Base-by-base conservation (phyloP, 306 rosid genomes). In the Rosa rugosa region DNA sequence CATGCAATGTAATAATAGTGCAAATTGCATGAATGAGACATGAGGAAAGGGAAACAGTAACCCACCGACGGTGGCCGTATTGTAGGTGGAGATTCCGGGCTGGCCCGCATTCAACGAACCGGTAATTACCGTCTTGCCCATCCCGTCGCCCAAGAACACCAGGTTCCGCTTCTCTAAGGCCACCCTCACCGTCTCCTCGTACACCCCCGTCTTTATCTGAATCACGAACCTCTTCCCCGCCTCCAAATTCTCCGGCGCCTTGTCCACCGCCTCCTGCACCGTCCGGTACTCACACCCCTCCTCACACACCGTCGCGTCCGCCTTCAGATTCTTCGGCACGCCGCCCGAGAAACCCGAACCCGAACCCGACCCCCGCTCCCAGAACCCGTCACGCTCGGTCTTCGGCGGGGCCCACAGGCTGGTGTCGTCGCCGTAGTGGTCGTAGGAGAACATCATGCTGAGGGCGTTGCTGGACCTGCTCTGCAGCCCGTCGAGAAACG, bases 331-430 rank as follows among this genome's bases (percentile, higher is more conserved):
- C 31, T 70, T 0, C 73, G 98, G 98, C 6, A 93, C 49, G 2
- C 91, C 92, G 0, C 80, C 87, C 5, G 9, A 13, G 12, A 44
- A 49, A 0, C 72, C 81, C 10, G 59, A 8, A 0, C 13, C 84
- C 6, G 88, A 69, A 0, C 67, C 67, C 8, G 8, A 7, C 20
- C 77, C 87, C 51, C 83, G 7, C 69, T 80, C 96, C 99, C 99
- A 95, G 81, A 88, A 88, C 5, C 94, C 96, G 51, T 89, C 86
- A 0, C 99, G 86, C 84, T 95, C 99, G 0, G 99, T 95, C 20
- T 34, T 67, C 0, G 97, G 94, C 0, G 83, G 83, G 2, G 22
- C 82, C 99, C 99, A 95, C 73, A 79, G 62, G 14, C 79, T 72
- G 5, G 84, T 83, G 1, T 89, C 84, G 59, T 73, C 75, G 0